These are phyloP conservation scores for Allium fistulosum DNA, from an alignment of 106 monocot genomes.

Conservation along the genomic window DNA sequence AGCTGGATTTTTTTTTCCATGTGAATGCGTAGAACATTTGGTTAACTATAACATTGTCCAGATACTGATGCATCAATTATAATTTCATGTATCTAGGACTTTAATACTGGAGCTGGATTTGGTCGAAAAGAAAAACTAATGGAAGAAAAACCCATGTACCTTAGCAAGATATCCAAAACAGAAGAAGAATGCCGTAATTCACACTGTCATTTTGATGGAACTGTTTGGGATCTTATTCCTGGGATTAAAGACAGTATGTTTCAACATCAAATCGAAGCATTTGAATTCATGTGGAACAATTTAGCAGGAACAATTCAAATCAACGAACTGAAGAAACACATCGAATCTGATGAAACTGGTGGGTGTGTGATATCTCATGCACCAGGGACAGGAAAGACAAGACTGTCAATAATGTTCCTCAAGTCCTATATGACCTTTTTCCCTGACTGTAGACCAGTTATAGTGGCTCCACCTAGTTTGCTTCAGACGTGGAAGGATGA, in stretches of 20 bases:
- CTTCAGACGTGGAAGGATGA: slow-evolving; percentile 63
- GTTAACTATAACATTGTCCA: too few species aligned
- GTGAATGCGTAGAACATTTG: too few species aligned
- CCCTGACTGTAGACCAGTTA: slow-evolving; percentile 52
- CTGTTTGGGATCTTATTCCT: slow-evolving; percentile 82
- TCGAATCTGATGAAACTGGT: slow-evolving; percentile 8
- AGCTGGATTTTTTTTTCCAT: too few species aligned
- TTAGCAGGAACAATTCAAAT: slow-evolving; percentile 30
- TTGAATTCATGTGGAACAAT: slow-evolving; percentile 66
- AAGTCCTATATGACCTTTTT: slow-evolving; percentile 50
- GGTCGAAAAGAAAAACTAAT: not conserved
- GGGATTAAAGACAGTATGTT: slow-evolving; percentile 32
- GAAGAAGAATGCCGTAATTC: not conserved
- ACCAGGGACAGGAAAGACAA: slow-evolving; percentile 84
- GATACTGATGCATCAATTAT: not conserved
- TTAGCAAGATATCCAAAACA: not conserved
- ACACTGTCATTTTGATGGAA: slow-evolving; percentile 15
- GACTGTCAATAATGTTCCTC: slow-evolving; percentile 56
- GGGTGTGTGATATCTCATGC: slow-evolving; percentile 78
- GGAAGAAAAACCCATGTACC: not conserved
- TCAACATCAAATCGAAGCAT: slow-evolving; percentile 62
- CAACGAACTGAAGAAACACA: slow-evolving; percentile 12
- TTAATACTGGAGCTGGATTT: slow-evolving; percentile 19
- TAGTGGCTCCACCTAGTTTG: slow-evolving; percentile 56
- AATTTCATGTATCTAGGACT: not conserved